phyloP scores from a whole-genome alignment of 2,329 filamentous ascomycete genomes.

The Penicillium aurantiogriseum region DNA sequence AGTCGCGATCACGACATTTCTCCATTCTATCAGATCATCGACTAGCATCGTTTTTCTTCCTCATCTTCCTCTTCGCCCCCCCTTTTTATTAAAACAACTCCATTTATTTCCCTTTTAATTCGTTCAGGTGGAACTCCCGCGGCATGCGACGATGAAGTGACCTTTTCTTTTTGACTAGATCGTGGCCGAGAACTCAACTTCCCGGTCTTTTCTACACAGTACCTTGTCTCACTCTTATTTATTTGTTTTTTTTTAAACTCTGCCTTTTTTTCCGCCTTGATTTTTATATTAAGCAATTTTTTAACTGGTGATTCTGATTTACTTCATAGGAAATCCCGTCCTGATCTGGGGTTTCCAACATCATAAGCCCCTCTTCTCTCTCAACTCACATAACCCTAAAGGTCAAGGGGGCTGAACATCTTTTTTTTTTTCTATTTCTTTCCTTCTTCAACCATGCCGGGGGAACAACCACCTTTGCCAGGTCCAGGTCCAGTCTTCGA shows the following conservation, averaged over 20 bases:
- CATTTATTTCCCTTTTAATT: slow-evolving; percentile 7
- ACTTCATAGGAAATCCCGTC: slow-evolving; percentile 6
- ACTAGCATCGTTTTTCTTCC: slow-evolving; percentile 21
- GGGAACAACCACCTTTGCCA: slow-evolving; percentile 32
- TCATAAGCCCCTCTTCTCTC: slow-evolving; percentile 8
- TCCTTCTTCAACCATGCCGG: slow-evolving; percentile 29
- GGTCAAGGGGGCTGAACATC: slow-evolving; percentile 11
- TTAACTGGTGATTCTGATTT: slow-evolving; percentile 1
- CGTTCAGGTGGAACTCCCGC: slow-evolving; percentile 9
- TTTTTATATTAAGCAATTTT: neutral
- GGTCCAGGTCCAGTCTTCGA: slow-evolving; percentile 28
- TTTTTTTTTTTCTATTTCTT: slow-evolving; percentile 20
- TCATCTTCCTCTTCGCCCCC: slow-evolving; percentile 4
- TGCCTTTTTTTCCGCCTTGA: neutral
- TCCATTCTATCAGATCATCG: slow-evolving; percentile 45
- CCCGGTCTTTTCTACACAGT: neutral
- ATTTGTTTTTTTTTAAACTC: neutral
- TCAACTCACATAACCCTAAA: slow-evolving; percentile 13
- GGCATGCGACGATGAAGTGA: slow-evolving; percentile 10
- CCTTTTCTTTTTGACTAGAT: neutral
- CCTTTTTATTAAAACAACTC: slow-evolving; percentile 5
- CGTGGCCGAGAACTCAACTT: slow-evolving; percentile 10
- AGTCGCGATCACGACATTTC: slow-evolving; percentile 44
- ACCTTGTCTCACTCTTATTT: neutral
- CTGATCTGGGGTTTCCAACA: slow-evolving; percentile 20